A percentile compares a stretch with the other conserved stretches of the same genome.
These are phyloP conservation scores for Debaryomyces sp. DNA, from an alignment of 1,139 yeast genomes.

Conservation along the genomic window DNA sequence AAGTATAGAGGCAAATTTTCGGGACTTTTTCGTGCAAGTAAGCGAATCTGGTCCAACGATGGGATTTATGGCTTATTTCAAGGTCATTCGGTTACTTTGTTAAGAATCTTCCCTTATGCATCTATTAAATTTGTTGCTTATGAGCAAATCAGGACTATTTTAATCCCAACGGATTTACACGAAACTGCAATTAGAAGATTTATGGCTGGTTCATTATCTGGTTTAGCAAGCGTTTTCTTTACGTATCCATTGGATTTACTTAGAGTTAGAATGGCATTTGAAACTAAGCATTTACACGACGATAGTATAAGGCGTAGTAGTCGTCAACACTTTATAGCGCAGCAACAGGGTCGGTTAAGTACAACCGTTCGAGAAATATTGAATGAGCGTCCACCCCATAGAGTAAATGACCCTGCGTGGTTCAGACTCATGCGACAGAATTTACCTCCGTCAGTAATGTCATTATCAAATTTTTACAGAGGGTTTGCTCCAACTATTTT, in stretches of 20 bases:
- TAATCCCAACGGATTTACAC: conserved; percentile 72
- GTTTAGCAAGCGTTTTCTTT: conserved; percentile 81
- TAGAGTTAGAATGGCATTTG: conserved; percentile 90
- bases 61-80: conserved; percentile 87
- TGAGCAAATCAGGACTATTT: conserved; percentile 80
- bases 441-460: conserved; percentile 38
- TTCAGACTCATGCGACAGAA: conserved; percentile 34
- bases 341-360: conserved; percentile 54
- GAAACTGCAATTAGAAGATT: conserved; percentile 85
- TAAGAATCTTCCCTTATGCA: conserved; percentile 95
- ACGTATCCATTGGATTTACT: conserved; percentile 93
- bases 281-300: conserved; percentile 54
- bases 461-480: conserved; percentile 76
- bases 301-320: conserved; percentile 11
- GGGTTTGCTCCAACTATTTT: conserved; percentile 93
- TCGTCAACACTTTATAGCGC: conserved; percentile 23
- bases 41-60: conserved; percentile 63
- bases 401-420: conserved; percentile 41
- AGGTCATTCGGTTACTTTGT: conserved; percentile 91
- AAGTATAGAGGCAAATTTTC: conserved; percentile 78
- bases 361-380: conserved; percentile 60
- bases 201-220: conserved; percentile 87
- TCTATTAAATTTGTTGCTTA: conserved; percentile 97
- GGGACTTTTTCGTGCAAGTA: conserved; percentile 77
- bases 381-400: conserved; percentile 58